Conservation (phyloP, 1,284 basidiomycete genomes). For the Puccinia triticina region DNA sequence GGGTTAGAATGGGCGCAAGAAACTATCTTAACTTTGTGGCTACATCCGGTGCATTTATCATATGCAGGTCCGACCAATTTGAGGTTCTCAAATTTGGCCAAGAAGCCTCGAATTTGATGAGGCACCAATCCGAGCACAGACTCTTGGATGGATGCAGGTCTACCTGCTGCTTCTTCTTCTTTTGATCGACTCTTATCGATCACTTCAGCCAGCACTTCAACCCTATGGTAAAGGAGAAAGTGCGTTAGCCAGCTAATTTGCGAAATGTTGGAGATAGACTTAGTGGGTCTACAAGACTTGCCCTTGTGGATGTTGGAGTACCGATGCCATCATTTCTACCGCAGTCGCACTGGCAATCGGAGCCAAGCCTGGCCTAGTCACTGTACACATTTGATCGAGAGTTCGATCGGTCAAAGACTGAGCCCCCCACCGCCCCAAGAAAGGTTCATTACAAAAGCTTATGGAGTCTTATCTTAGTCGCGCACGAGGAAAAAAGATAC, state of each 20-base stretch:
- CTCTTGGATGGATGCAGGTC: slow-evolving; percentile 56
- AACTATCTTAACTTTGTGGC: slow-evolving; percentile 67
- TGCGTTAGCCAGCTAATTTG: background rate
- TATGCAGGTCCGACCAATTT: slow-evolving; percentile 84
- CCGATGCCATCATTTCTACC: slow-evolving; percentile 85
- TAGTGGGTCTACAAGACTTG: slow-evolving; percentile 60
- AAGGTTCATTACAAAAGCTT: background rate
- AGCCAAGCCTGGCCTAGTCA: slow-evolving; percentile 92
- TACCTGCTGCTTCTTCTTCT: background rate
- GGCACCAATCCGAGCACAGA: slow-evolving; percentile 82
- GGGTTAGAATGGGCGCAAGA: background rate
- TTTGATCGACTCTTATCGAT: slow-evolving; percentile 48
- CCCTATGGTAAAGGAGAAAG: slow-evolving; percentile 56
- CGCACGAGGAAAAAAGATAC: slow-evolving; percentile 43
- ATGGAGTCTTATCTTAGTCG: background rate
- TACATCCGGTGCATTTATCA: slow-evolving; percentile 86
- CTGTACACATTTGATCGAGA: slow-evolving; percentile 98
- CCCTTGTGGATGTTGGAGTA: slow-evolving; percentile 88
- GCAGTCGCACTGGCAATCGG: slow-evolving; percentile 87
- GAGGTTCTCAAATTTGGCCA: slow-evolving; percentile 81
- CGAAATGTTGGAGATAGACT: background rate
- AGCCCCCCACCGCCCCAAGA: background rate
- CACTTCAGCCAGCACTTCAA: slow-evolving; percentile 64
- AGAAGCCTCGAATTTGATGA: slow-evolving; percentile 88
- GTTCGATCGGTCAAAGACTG: slow-evolving; percentile 91